These are phyloP conservation scores for Mycena capillaripes DNA, from an alignment of 768 basidiomycete species.

Conservation along the genomic window DNA sequence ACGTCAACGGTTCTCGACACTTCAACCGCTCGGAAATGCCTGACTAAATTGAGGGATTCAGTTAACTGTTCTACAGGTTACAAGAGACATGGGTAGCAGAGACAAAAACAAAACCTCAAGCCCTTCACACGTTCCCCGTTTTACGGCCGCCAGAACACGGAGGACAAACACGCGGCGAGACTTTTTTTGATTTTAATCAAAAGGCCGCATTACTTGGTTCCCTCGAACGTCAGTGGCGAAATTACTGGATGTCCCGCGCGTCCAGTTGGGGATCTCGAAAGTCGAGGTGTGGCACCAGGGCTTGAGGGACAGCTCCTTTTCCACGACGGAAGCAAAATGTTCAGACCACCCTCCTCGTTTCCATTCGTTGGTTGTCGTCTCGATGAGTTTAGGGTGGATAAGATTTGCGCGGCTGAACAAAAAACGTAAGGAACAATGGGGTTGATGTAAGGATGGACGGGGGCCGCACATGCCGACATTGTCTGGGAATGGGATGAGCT, in stretches of 20 bases:
- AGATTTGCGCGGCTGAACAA: constrained; percentile 56
- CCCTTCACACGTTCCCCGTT: constrained; percentile 12
- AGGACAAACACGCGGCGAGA: neutral
- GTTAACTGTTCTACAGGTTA: constrained; percentile 6
- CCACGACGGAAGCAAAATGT: constrained; percentile 58
- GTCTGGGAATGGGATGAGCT: constrained; percentile 44
- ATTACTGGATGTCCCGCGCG: constrained; percentile 56
- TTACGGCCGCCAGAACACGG: constrained; percentile 7
- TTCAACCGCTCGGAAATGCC: neutral
- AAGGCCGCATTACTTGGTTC: constrained; percentile 58
- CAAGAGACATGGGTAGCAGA: neutral
- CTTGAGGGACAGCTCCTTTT: constrained; percentile 59
- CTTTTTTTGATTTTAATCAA: constrained; percentile 46
- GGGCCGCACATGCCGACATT: constrained; percentile 59
- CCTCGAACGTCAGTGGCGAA: constrained; percentile 63
- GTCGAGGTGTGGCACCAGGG: constrained; percentile 66
- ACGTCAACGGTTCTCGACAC: neutral
- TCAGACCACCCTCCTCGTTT: constrained; percentile 63
- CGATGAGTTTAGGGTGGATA: constrained; percentile 55
- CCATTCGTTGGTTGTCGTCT: constrained; percentile 55
- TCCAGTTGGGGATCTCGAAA: constrained; percentile 63
- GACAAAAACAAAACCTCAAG: neutral
- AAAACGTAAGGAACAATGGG: constrained; percentile 23
- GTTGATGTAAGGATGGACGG: neutral
- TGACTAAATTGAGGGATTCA: neutral